phyloP scores from a whole-genome alignment of 2,329 filamentous ascomycete genomes.

The Ophidiomyces ophidiicola region DNA sequence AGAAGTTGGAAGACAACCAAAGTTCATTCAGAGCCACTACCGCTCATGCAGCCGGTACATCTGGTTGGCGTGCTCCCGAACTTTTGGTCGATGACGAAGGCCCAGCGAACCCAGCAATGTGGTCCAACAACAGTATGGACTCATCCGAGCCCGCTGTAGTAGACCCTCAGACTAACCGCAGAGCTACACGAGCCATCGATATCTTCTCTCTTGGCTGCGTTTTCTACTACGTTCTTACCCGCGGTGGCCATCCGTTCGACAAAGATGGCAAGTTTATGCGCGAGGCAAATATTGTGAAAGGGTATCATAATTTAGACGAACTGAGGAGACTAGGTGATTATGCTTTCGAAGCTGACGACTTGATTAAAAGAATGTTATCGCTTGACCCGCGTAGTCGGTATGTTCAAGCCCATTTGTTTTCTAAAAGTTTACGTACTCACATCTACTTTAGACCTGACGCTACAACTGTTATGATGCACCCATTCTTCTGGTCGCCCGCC shows the following conservation, averaged over 20 bases:
- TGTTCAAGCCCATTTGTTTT: slow-evolving; percentile 15
- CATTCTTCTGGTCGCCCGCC: slow-evolving; percentile 90
- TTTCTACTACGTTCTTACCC: slow-evolving; percentile 97
- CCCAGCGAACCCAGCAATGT: slow-evolving; percentile 20
- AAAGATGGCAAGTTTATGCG: slow-evolving; percentile 90
- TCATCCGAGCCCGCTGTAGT: slow-evolving; percentile 42
- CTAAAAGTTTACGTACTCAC: not conserved
- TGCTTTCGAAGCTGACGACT: slow-evolving; percentile 71
- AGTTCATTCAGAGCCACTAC: slow-evolving; percentile 92
- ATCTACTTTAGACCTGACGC: slow-evolving; percentile 48
- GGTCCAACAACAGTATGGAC: slow-evolving; percentile 30
- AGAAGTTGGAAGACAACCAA: slow-evolving; percentile 88
- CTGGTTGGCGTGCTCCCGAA: slow-evolving; percentile 93
- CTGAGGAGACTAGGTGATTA: slow-evolving; percentile 70
- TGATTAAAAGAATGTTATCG: slow-evolving; percentile 70
- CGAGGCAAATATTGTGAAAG: slow-evolving; percentile 94
- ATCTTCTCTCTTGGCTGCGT: slow-evolving; percentile 95
- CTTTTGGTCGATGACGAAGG: slow-evolving; percentile 70
- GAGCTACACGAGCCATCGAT: slow-evolving; percentile 89
- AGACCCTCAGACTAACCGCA: slow-evolving; percentile 49
- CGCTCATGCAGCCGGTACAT: slow-evolving; percentile 81
- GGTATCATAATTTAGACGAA: slow-evolving; percentile 58
- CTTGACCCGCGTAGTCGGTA: slow-evolving; percentile 50
- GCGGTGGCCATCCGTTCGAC: slow-evolving; percentile 84
- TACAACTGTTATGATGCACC: slow-evolving; percentile 72